A percentile compares a stretch with the other conserved stretches of the same genome.
phyloP scores from a whole-genome alignment of 2,329 filamentous ascomycete genomes.

The Chaetomiaceae sp. region DNA sequence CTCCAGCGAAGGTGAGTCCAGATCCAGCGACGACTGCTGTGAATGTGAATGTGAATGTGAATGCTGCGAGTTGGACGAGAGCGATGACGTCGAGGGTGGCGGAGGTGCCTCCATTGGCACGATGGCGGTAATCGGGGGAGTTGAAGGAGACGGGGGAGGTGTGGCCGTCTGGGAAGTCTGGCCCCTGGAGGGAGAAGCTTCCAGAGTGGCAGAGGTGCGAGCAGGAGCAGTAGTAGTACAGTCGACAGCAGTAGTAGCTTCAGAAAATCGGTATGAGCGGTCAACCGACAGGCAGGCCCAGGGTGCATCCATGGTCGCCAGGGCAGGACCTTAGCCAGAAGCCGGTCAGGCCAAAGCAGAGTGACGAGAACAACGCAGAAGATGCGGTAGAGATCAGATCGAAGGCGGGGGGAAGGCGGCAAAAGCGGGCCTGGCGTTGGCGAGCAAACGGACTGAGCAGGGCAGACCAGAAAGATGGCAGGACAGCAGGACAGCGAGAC shows the following conservation, averaged over 20 bases:
- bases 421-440: constrained; percentile 4
- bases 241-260: no score
- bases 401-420: background rate
- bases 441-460: constrained; percentile 11
- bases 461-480: background rate
- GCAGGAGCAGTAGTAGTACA: no score
- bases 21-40: background rate
- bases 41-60: constrained; percentile 1
- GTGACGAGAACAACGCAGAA: background rate
- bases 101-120: background rate
- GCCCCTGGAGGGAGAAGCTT: background rate
- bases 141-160: background rate
- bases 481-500: background rate
- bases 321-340: background rate
- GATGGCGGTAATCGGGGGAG: background rate
- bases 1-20: background rate
- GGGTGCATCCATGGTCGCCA: no score
- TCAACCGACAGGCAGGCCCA: no score
- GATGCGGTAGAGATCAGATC: background rate
- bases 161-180: background rate
- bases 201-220: background rate
- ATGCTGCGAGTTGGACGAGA: background rate
- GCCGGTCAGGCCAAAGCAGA: background rate
- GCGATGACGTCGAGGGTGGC: background rate
- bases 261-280: no score